Evolutionary conservation across 1,284 basidiomycete species (phyloP), one percentile per base, ranked within the genome.

Genomic region (Porphyrellus sp.): DNA sequence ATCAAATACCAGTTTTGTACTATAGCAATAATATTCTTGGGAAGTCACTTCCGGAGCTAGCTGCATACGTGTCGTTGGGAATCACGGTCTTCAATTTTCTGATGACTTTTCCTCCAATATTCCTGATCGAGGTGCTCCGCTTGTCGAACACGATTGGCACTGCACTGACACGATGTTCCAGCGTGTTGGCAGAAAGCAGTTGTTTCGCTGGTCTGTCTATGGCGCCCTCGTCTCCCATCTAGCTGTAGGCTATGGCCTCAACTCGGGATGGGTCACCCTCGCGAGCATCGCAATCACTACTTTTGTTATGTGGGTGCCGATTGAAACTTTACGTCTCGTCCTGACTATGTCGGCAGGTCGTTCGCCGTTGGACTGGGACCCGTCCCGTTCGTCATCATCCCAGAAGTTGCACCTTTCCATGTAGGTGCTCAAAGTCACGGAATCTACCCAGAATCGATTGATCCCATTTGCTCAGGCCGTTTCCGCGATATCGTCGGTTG

Each of bases 281-380:
- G 83, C 89, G 8, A 93, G 89, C 49, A 64, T 91, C 23, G 82
- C 89, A 5, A 92, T 97, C 58, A 71, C 93, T 42, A 76, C 81
- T 2, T 95, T 97, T 67, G 86, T 97, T 31, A 91, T 86, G 85
- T 89, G 65, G 43, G 82, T 74, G 12, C n/a, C 11, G 21, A n/a
- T 43, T 8, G 16, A 12, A 23, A 49, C 31, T 23, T 46, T 27
- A 21, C 31, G 44, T 54, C 34, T 33, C 34, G 39, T 23, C 39
- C 44, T 40, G 35, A 55, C 30, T 13, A 18, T 45, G 49, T 30
- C 44, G 34, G 27, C 54, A 91, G 89, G 66, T 89, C 89, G 0
- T 98, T 96, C 67, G 89, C 91, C 0, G 74, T 91, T 34, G 94
- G 94, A 1, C 77, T 97, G n/a, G 94, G 94, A 1, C 93, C 94